phyloP scores from a whole-genome alignment of 1,139 yeast species.

The Magnusiomyces sp. region DNA sequence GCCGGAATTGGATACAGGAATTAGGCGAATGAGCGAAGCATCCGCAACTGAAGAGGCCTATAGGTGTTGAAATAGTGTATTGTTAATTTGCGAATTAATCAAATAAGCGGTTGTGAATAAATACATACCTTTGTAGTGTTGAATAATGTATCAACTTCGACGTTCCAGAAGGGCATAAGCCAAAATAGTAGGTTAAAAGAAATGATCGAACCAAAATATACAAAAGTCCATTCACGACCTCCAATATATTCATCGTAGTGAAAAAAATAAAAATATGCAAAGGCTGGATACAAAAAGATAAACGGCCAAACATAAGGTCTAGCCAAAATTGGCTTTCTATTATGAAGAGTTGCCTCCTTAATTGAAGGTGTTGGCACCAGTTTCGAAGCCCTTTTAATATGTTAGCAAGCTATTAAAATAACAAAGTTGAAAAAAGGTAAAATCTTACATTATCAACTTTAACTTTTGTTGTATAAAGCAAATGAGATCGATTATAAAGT shows the following conservation, averaged over 20 bases:
- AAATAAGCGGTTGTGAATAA: background rate
- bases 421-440: background rate
- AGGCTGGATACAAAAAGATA: slow-evolving; percentile 66
- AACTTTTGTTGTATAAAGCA: background rate
- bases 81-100: background rate
- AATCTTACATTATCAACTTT: background rate
- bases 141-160: slow-evolving; percentile 61
- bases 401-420: background rate
- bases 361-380: slow-evolving; percentile 46
- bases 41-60: slow-evolving; percentile 41
- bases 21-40: slow-evolving; percentile 65
- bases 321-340: slow-evolving; percentile 49
- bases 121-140: slow-evolving; percentile 43
- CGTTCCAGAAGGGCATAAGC: slow-evolving; percentile 95
- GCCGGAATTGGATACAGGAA: slow-evolving; percentile 82
- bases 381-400: slow-evolving; percentile 9
- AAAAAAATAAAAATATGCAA: slow-evolving; percentile 53
- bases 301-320: slow-evolving; percentile 88
- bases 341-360: slow-evolving; percentile 60
- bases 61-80: slow-evolving; percentile 2
- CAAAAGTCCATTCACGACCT: slow-evolving; percentile 79
- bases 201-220: slow-evolving; percentile 64
- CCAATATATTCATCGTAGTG: slow-evolving; percentile 75
- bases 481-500: background rate
- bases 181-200: slow-evolving; percentile 69